Evolutionary conservation across 805 yeast genomes (phyloP).

Genomic region (Candida ascalaphidarum): DNA sequence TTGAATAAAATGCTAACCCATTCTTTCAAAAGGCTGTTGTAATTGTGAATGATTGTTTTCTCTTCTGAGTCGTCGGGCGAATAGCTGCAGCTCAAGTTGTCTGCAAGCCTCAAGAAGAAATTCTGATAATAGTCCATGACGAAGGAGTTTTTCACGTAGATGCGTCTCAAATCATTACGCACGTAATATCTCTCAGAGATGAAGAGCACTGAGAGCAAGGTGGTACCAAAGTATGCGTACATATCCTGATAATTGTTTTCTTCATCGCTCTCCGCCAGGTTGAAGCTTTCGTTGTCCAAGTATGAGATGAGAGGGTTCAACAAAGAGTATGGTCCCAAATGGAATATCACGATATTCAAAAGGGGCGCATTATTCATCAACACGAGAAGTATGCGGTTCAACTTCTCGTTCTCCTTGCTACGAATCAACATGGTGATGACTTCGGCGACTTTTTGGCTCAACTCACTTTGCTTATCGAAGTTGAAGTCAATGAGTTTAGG

Average conservation of each 20-base stretch:
- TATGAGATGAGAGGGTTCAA: conserved; percentile 12
- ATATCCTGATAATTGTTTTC: conserved; percentile 48
- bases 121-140: conserved; percentile 24
- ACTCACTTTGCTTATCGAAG: conserved; percentile 5
- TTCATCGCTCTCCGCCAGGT: conserved; percentile 7
- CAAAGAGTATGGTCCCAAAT: conserved; percentile 11
- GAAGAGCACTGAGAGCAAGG: conserved; percentile 26
- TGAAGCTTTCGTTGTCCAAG: conserved; percentile 7
- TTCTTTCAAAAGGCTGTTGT: conserved; percentile 26
- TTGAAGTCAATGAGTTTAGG: conserved; percentile 11
- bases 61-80: conserved; percentile 15
- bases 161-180: conserved; percentile 14
- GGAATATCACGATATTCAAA: conserved; percentile 7
- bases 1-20: conserved; percentile 83
- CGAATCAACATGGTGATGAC: neutral
- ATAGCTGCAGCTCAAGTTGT: conserved; percentile 15
- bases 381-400: conserved; percentile 14
- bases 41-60: conserved; percentile 20
- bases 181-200: conserved; percentile 16
- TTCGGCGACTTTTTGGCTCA: neutral
- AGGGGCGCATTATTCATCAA: conserved; percentile 6
- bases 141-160: conserved; percentile 20
- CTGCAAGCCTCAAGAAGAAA: conserved; percentile 22
- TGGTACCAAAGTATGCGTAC: conserved; percentile 61
- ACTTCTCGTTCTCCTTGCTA: conserved; percentile 17